Evolutionary conservation across 192 early-diverging fungal species (phyloP), one percentile per base, ranked within the genome.

Genomic region (Coemansia sp.): DNA sequence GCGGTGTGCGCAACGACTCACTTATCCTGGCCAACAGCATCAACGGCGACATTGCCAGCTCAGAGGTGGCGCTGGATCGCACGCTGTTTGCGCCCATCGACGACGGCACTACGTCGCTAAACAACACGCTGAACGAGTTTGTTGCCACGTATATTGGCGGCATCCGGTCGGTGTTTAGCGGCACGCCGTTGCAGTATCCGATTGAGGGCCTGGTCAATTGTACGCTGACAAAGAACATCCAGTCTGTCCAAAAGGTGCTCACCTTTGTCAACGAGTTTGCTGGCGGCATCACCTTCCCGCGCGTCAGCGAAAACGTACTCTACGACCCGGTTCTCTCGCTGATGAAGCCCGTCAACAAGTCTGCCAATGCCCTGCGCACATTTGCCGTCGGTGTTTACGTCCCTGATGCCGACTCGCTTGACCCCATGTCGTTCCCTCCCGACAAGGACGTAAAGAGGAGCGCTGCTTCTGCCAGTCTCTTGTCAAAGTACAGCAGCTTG

Each of bases 181-280:
- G 70, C 52, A 86, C 71, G 0, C 72, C 72, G 5, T 67, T 86
- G 3, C 52, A 75, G 29, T 27, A 71, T 7, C 71, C 79, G 0
- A 75, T 82, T 47, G 76, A 82, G 70, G 84, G 80, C 24, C 49
- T 86, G 2, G 74, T 86, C 46, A 86, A 86, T 72, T 86, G 84
- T 52, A 78, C 84, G 27, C 54, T 86, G 63, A 79, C 80, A 33
- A 76, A 76, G 68, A 72, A 86, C 43, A 73, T 86, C 36, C 61
- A 70, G 22, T 55, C 79, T 1, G 34, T 86, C 1, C 73, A 78
- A 29, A 78, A 75, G 47, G 29, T 86, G 2, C 65, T 82, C 13
- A 76, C 73, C 4, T 86, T 71, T 65, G 34, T 86, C 66, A 66
- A 78, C 43, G 74, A 82, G 5, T 68, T 70, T 33, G 66, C 76